Base-by-base conservation (phyloP, 768 basidiomycete genomes). In the Rhizopogon vesiculosus region DNA sequence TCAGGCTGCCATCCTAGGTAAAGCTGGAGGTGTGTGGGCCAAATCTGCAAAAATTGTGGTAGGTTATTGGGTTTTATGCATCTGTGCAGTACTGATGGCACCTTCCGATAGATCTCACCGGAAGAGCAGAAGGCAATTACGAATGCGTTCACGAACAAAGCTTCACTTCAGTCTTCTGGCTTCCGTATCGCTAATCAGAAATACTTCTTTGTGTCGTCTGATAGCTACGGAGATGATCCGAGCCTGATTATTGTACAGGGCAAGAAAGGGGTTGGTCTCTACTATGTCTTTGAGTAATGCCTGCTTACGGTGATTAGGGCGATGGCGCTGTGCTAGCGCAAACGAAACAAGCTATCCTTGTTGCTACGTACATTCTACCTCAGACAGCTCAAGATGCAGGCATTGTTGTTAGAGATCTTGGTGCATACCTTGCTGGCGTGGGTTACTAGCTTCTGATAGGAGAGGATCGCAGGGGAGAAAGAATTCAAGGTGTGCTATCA, bases 301-400 rank as follows among this genome's bases (percentile, higher is more conserved):
- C 39, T 39, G 45, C 35, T 42, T 44, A 40, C 6, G 35, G 35
- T 1, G 35, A 22, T 5, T 64, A 95, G 93, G 79, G 77, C 19
- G 83, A 91, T 67, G 94, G 95, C 1, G 82, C 76, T 39, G 63
- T 81, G 31, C 63, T 93, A 56, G 85, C 89, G 45, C 89, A 89
- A 77, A 95, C 92, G 16, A 87, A 79, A 58, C 87, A 90, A 64
- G 92, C 91, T n/a, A 74, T 96, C 54, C 76, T 98, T 51, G 84
- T 97, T 19, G 82, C 83, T 5, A 85, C 86, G 65, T 98, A 96
- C 70, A 56, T 56, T 0, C 73, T 77, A 5, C 91, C 91, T 0
- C 65, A 68, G 41, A 87, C 89, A 66, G 85, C 84, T 2, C 62
- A 73, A 15, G 93, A 95, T 67, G 76, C 80, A 16, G 87, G 83